Conservation (phyloP, 768 basidiomycete genomes). For the Xerocomellus dryophilus region DNA sequence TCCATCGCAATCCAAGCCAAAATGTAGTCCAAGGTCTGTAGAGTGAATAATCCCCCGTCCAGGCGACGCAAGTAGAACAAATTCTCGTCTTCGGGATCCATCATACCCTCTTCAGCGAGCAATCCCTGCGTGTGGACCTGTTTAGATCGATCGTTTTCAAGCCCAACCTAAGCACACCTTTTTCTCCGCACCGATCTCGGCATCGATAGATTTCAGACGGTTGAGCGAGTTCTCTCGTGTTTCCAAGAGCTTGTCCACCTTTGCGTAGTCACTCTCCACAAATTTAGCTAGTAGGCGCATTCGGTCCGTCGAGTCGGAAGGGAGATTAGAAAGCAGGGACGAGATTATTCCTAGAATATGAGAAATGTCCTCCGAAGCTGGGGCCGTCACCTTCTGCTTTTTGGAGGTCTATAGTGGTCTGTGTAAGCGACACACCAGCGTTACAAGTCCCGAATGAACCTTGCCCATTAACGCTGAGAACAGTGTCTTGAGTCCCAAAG, state of each 20-base stretch:
- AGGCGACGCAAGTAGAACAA: conserved; percentile 82
- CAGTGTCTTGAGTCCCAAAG: conserved; percentile 81
- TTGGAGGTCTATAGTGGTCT: conserved; percentile 43
- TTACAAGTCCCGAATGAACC: conserved; percentile 40
- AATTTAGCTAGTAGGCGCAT: conserved; percentile 90
- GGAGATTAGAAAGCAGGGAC: conserved; percentile 82
- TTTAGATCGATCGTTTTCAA: background rate
- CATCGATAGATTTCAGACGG: conserved; percentile 59
- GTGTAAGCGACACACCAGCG: conserved; percentile 10
- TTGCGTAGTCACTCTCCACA: conserved; percentile 89
- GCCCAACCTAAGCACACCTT: conserved; percentile 41
- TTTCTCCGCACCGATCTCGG: conserved; percentile 67
- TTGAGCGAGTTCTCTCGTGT: conserved; percentile 68
- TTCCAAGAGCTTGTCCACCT: conserved; percentile 90
- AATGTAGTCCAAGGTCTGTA: conserved; percentile 93
- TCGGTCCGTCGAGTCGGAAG: conserved; percentile 77
- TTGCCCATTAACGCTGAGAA: conserved; percentile 95
- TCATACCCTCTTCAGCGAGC: conserved; percentile 52
- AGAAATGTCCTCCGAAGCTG: conserved; percentile 75
- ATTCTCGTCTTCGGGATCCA: conserved; percentile 64
- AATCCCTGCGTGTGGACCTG: conserved; percentile 41
- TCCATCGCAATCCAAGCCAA: conserved; percentile 96
- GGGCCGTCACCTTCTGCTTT: conserved; percentile 57
- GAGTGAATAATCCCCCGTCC: conserved; percentile 81
- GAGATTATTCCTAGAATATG: conserved; percentile 88